These are phyloP conservation scores for Leucaena leucocephala DNA, from an alignment of 306 rosid species.

Conservation along the genomic window DNA sequence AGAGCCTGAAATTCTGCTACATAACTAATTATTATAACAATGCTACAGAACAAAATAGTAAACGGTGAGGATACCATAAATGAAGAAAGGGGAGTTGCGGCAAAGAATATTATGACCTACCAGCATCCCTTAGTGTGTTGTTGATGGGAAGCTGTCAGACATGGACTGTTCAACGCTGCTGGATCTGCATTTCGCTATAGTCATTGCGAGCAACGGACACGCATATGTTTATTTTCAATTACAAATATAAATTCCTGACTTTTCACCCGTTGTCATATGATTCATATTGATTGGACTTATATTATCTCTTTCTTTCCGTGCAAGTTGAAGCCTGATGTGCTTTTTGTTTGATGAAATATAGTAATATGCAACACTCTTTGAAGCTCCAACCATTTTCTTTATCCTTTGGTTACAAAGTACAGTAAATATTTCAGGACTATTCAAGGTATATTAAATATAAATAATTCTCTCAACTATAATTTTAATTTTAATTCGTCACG, in stretches of 20 bases:
- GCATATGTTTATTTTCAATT: not conserved
- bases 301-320: conserved; percentile 27
- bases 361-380: not conserved
- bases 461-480: too few species aligned
- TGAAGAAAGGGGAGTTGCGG: not conserved
- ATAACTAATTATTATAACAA: not conserved
- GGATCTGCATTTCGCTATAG: not conserved
- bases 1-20: not conserved
- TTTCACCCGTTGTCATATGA: not conserved
- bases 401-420: not conserved
- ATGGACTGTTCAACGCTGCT: not conserved
- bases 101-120: not conserved
- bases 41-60: not conserved
- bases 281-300: not conserved
- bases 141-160: conserved; percentile 2
- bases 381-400: not conserved
- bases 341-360: not conserved
- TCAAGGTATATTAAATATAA: too few species aligned
- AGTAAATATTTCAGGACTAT: not conserved
- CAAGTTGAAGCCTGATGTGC: not conserved
- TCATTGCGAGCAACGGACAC: not conserved
- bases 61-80: not conserved
- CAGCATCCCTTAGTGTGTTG: not conserved
- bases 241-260: conserved; percentile 2
- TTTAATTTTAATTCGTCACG: too few species aligned